phyloP scores from a whole-genome alignment of 163 green algal genomes.

The Coccomyxa subellipsoidea region DNA sequence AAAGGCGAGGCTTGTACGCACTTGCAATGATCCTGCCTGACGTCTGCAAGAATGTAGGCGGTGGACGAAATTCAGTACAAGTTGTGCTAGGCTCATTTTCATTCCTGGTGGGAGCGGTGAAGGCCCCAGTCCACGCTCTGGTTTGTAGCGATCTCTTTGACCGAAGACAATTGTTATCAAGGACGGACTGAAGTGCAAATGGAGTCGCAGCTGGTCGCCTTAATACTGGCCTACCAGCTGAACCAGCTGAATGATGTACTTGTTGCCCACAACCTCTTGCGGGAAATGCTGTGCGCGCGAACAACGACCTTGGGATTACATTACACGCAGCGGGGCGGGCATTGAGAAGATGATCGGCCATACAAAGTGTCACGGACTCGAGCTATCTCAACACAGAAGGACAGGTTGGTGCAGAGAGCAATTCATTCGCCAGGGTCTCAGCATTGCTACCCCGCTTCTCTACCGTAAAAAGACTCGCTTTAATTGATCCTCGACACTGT shows the following conservation, averaged over 20 bases:
- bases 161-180: not conserved
- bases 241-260: not conserved
- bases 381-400: not conserved
- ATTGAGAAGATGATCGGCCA: not conserved
- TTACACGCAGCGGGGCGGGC: not conserved
- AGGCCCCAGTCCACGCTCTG: not conserved
- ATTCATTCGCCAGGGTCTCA: not conserved
- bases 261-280: not conserved
- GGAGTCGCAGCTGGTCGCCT: not conserved
- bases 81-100: not conserved
- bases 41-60: constrained; percentile 46
- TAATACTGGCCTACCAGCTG: not conserved
- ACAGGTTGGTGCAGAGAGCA: not conserved
- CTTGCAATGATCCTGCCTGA: constrained; percentile 74
- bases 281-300: not conserved
- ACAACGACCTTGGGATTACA: not conserved
- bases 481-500: no score
- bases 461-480: no score
- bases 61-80: not conserved
- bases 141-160: not conserved
- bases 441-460: not conserved
- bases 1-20: constrained; percentile 33
- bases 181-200: not conserved
- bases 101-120: not conserved
- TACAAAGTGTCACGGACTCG: not conserved